Evolutionary conservation across 2,329 filamentous ascomycete species (phyloP), one percentile per base, ranked within the genome.

Genomic region (Cladophialophora bantiana): DNA sequence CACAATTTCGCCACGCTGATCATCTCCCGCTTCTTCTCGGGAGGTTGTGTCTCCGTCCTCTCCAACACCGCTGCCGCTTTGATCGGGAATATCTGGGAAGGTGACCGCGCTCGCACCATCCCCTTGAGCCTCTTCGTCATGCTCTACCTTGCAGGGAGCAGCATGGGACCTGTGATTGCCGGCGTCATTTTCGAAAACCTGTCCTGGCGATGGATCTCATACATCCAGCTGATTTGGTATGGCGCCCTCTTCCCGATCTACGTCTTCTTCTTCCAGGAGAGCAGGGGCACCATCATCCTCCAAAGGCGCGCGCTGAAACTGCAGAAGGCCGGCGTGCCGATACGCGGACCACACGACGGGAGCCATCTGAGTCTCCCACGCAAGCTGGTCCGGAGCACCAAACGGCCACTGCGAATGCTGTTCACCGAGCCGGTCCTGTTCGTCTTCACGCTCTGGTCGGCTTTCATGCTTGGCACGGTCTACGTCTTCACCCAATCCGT

Each of bases 401-500:
- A 65, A 10, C 73, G 78, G 9, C 78, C 79, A 0, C 52, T 75
- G 13, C 76, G 77, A 42, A 79, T 84, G 71, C 77, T 84, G 4
- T 77, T 75, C 69, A 85, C 83, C 1, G 83, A 85, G 74, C 79
- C 79, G 2, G 83, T 85, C 0, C 79, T 85, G 2, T 77, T 83
- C 50, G 78, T 78, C 55, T 79, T 81, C 55, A 83, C 82, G 1
- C 65, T 85, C 18, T 84, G 82, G 82, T 82, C 80, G 7, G 79
- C 80, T 15, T 82, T 84, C 64, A 77, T 78, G 65, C 77, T 82
- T 58, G 81, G 81, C n/a, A 80, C 77, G 1, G 78, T 83, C 20
- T 84, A 82, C 72, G 77, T 84, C 68, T 84, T 83, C 73, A 84
- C 82, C 0, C 83, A 84, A 65, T 82, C 79, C 35, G 78, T 82